Conservation (phyloP, 2,329 filamentous ascomycete species). For the Stagonosporopsis cucurbitacearum region DNA sequence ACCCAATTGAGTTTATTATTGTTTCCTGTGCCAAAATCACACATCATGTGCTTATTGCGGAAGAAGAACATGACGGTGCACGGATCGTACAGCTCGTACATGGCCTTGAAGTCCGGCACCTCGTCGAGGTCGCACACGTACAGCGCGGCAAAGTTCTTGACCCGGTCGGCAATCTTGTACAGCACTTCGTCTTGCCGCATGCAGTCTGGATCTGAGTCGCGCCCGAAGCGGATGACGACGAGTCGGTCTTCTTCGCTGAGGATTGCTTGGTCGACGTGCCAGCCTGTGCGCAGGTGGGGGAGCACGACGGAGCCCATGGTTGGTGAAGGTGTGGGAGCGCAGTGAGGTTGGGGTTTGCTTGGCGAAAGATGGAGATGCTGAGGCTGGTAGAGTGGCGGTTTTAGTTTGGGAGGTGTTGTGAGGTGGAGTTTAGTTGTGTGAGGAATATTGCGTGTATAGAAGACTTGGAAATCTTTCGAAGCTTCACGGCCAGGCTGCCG, state of each 20-base stretch:
- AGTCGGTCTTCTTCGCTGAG: slow-evolving; percentile 79
- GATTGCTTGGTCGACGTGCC: slow-evolving; percentile 98
- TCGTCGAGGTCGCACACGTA: slow-evolving; percentile 86
- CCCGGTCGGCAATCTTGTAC: slow-evolving; percentile 88
- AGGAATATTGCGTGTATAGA: not conserved
- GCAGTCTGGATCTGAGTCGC: slow-evolving; percentile 82
- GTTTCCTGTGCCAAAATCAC: slow-evolving; percentile 93
- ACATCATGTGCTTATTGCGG: slow-evolving; percentile 99
- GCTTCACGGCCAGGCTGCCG: slow-evolving; percentile 14
- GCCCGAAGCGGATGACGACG: slow-evolving; percentile 91
- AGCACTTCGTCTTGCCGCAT: slow-evolving; percentile 91
- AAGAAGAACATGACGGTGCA: slow-evolving; percentile 98
- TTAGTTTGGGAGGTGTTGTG: no score
- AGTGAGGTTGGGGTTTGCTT: not conserved
- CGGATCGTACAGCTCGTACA: slow-evolving; percentile 91
- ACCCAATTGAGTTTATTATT: slow-evolving; percentile 99
- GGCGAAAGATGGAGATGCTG: not conserved
- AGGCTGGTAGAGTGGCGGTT: not conserved
- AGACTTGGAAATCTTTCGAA: slow-evolving; percentile 14
- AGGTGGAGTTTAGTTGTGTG: not conserved
- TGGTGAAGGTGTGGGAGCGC: not conserved
- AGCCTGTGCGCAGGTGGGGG: slow-evolving; percentile 87
- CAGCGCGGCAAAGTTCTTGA: slow-evolving; percentile 87
- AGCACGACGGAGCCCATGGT: slow-evolving; percentile 84
- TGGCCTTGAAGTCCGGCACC: slow-evolving; percentile 75